phyloP scores from a whole-genome alignment of 2,329 filamentous ascomycete genomes.

The Sarocladiaceae sp. region DNA sequence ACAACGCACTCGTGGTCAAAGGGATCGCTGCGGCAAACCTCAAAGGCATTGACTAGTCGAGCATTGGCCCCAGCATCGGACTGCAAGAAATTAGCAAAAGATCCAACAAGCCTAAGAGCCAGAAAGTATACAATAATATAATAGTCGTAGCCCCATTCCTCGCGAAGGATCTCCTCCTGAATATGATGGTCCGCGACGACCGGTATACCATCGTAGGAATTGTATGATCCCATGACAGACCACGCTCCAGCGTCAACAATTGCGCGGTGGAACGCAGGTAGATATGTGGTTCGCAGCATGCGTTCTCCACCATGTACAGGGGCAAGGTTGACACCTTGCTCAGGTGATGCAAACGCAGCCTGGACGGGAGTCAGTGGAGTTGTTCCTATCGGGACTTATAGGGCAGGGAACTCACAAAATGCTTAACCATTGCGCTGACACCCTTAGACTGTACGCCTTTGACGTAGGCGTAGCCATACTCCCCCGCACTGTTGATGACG shows the following conservation, averaged over 20 bases:
- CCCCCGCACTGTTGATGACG: slow-evolving; percentile 40
- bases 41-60: slow-evolving; percentile 57
- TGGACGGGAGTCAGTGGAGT: too few relatives aligned
- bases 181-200: slow-evolving; percentile 59
- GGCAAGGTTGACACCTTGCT: slow-evolving; percentile 66
- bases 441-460: slow-evolving; percentile 56
- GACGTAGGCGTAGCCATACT: slow-evolving; percentile 55
- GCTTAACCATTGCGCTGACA: slow-evolving; percentile 68
- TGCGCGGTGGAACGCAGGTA: slow-evolving; percentile 59
- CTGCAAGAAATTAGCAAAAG: neutral
- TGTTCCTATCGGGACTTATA: too few relatives aligned
- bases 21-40: slow-evolving; percentile 48
- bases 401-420: slow-evolving; percentile 48
- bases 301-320: slow-evolving; percentile 48
- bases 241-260: slow-evolving; percentile 65
- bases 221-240: slow-evolving; percentile 68
- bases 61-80: slow-evolving; percentile 65
- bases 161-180: slow-evolving; percentile 61
- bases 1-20: slow-evolving; percentile 54
- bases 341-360: slow-evolving; percentile 59
- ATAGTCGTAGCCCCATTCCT: slow-evolving; percentile 69
- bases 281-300: slow-evolving; percentile 47
- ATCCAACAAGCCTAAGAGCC: too few relatives aligned
- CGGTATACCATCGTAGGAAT: slow-evolving; percentile 67
- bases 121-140: slow-evolving; percentile 38